Percentiles rank a stretch among this genome's conserved stretches.
phyloP scores from a whole-genome alignment of 768 basidiomycete genomes.

The Leccinum boreale region DNA sequence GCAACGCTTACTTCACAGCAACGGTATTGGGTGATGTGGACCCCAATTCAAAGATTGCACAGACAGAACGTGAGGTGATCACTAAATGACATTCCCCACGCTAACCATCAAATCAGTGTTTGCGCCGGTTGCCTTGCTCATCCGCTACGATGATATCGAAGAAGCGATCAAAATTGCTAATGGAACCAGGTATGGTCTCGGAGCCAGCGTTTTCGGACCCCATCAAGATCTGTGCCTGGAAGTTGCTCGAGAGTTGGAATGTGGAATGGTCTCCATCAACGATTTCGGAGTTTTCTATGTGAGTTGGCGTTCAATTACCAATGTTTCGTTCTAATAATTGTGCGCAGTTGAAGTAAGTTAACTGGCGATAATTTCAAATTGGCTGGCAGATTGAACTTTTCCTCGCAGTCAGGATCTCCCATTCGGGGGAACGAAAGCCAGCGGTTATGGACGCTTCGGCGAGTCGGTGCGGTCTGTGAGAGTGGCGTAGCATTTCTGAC shows the following conservation, averaged over 20 bases:
- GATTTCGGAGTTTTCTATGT: slow-evolving; percentile 91
- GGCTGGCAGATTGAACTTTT: not conserved
- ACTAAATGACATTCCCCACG: not conserved
- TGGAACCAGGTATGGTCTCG: slow-evolving; percentile 83
- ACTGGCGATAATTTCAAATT: slow-evolving; percentile 5
- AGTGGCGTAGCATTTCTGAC: slow-evolving; percentile 7
- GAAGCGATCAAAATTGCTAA: slow-evolving; percentile 90
- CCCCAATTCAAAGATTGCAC: slow-evolving; percentile 69
- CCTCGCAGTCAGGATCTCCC: slow-evolving; percentile 78
- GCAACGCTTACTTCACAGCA: slow-evolving; percentile 82
- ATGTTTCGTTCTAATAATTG: slow-evolving; percentile 13
- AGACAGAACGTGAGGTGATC: slow-evolving; percentile 58
- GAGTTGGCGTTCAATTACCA: slow-evolving; percentile 30
- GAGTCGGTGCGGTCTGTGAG: slow-evolving; percentile 18
- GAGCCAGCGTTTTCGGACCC: slow-evolving; percentile 92
- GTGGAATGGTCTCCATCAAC: slow-evolving; percentile 97
- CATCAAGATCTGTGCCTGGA: slow-evolving; percentile 73
- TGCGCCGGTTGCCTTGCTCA: slow-evolving; percentile 85
- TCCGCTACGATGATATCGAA: slow-evolving; percentile 79
- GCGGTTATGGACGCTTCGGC: slow-evolving; percentile 95
- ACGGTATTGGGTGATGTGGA: slow-evolving; percentile 83
- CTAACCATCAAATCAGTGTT: slow-evolving; percentile 62
- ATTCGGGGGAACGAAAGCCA: slow-evolving; percentile 89
- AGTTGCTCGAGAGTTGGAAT: slow-evolving; percentile 79
- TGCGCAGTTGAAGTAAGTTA: slow-evolving; percentile 61